A percentile compares a stretch with the other conserved stretches of the same genome.
These are phyloP conservation scores for Chaetomium tenue DNA, from an alignment of 495 filamentous ascomycete species.

Conservation along the genomic window DNA sequence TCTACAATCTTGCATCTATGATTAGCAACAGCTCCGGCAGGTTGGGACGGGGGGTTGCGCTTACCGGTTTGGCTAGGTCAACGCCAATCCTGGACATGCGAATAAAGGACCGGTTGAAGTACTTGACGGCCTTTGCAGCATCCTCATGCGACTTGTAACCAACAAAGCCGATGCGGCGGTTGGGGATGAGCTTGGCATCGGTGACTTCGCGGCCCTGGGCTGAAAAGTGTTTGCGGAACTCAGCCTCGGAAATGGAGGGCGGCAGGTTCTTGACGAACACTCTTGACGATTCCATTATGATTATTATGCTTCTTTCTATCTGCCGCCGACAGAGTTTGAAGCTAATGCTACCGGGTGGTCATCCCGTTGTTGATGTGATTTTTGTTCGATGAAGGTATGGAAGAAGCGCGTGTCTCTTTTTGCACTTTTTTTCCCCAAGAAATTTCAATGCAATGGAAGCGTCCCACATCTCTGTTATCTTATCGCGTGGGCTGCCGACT, in stretches of 20 bases:
- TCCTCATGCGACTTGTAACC: slow-evolving; percentile 83
- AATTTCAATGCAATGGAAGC: slow-evolving; percentile 15
- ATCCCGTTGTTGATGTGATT: slow-evolving; percentile 23
- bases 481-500: slow-evolving; percentile 16
- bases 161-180: slow-evolving; percentile 90
- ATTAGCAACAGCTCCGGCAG: slow-evolving; percentile 25
- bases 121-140: slow-evolving; percentile 78
- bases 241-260: slow-evolving; percentile 67
- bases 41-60: slow-evolving; percentile 6
- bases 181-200: slow-evolving; percentile 83
- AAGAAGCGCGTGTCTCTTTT: slow-evolving; percentile 18
- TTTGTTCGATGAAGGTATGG: slow-evolving; percentile 8
- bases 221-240: slow-evolving; percentile 85
- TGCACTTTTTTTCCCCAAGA: slow-evolving; percentile 8
- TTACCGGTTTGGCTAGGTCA: slow-evolving; percentile 83
- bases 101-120: slow-evolving; percentile 92
- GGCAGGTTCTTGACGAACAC: slow-evolving; percentile 89
- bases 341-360: slow-evolving; percentile 27
- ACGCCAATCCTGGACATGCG: slow-evolving; percentile 94
- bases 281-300: slow-evolving; percentile 66
- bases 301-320: slow-evolving; percentile 21
- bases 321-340: slow-evolving; percentile 27
- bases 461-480: slow-evolving; percentile 27
- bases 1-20: slow-evolving; percentile 31
- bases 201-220: slow-evolving; percentile 69